Percentiles rank a stretch among this genome's conserved stretches.
Evolutionary conservation across 306 rosid genomes (phyloP).

Genomic region (Lablab purpureus): DNA sequence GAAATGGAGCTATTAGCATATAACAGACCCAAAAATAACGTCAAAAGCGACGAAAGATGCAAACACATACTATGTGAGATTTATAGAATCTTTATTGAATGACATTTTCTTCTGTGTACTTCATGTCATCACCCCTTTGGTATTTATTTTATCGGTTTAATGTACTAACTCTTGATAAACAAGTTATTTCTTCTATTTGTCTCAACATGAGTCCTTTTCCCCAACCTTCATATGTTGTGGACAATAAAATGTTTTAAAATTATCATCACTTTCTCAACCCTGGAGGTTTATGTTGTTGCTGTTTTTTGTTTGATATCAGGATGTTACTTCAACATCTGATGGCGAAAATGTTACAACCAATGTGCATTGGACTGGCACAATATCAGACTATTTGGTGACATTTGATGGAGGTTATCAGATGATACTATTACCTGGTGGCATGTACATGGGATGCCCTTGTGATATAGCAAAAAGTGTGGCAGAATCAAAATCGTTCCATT

Average conservation of each 20-base stretch:
- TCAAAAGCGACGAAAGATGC: too few relatives aligned
- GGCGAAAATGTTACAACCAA: constrained; percentile 64
- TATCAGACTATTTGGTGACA: constrained; percentile 63
- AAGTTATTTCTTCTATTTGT: constrained; percentile 2
- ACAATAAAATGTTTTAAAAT: neutral
- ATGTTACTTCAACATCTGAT: constrained; percentile 67
- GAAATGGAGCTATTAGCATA: too few relatives aligned
- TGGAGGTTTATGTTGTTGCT: constrained; percentile 23
- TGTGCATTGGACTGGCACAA: constrained; percentile 86
- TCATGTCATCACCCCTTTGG: neutral
- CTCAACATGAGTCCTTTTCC: constrained; percentile 4
- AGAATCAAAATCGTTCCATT: constrained; percentile 77
- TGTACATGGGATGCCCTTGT: constrained; percentile 91
- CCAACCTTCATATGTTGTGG: constrained; percentile 13
- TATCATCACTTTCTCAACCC: neutral
- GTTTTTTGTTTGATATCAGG: constrained; percentile 54
- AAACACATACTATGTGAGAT: neutral
- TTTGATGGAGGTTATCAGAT: constrained; percentile 86
- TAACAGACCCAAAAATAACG: too few relatives aligned
- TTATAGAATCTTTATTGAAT: neutral
- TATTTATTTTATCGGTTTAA: constrained; percentile 13
- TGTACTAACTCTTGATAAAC: constrained; percentile 22
- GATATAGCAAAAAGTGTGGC: constrained; percentile 83
- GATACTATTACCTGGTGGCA: constrained; percentile 88
- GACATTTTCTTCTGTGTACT: neutral